These are phyloP conservation scores for Polytrichum formosum DNA, from an alignment of 225 moss, liverwort and hornwort genomes.

Conservation along the genomic window DNA sequence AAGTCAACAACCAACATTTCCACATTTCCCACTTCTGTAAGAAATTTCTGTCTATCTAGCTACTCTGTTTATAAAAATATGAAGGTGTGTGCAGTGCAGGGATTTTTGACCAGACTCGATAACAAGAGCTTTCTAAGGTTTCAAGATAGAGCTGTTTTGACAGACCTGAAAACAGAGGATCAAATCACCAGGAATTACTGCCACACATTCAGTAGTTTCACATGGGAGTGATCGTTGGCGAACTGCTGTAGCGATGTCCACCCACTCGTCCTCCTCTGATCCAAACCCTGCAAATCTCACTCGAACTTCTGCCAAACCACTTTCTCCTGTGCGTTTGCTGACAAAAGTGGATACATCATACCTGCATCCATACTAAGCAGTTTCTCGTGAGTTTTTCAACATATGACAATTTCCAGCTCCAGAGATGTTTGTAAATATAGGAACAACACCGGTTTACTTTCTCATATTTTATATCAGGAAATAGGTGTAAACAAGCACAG, in stretches of 20 bases:
- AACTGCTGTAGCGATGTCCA: constrained; percentile 74
- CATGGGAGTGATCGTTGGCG: constrained; percentile 95
- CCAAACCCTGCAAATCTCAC: constrained; percentile 98
- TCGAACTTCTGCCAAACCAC: constrained; percentile 80
- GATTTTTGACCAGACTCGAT: no score
- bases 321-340: constrained; percentile 63
- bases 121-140: no score
- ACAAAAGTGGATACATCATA: constrained; percentile 95
- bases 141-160: neutral
- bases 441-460: no score
- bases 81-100: no score
- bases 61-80: no score
- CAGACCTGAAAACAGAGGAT: constrained; percentile 95
- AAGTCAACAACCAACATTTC: neutral
- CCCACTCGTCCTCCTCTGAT: constrained; percentile 99
- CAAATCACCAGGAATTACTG: constrained; percentile 89
- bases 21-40: no score
- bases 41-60: no score
- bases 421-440: no score
- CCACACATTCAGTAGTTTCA: constrained; percentile 97
- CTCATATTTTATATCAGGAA: no score
- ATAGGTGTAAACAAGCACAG: no score
- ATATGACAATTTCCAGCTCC: no score
- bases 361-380: constrained; percentile 30
- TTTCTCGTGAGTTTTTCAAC: no score